A percentile compares a stretch with the other conserved stretches of the same genome.
phyloP scores from a whole-genome alignment of 805 yeast species.

The Nakazawaea anatomiae region DNA sequence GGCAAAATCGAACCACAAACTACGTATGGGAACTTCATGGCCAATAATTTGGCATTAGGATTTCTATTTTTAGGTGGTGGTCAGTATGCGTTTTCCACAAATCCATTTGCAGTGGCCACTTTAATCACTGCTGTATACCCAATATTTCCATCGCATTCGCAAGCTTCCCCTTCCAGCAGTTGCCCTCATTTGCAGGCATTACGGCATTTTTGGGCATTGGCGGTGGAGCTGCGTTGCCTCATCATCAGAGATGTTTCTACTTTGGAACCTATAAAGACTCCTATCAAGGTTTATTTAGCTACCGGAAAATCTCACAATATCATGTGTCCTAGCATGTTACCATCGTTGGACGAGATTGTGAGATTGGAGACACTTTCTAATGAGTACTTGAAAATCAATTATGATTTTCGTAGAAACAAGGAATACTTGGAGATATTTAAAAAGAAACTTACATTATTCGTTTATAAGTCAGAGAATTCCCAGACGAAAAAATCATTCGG shows the following conservation, averaged over 20 bases:
- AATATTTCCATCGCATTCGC: slow-evolving; percentile 44
- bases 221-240: slow-evolving; percentile 78
- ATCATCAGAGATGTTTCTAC: slow-evolving; percentile 65
- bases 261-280: slow-evolving; percentile 45
- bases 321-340: slow-evolving; percentile 64
- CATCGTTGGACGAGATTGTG: slow-evolving; percentile 45
- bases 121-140: slow-evolving; percentile 78
- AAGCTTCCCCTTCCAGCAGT: slow-evolving; percentile 21
- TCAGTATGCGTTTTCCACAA: slow-evolving; percentile 66
- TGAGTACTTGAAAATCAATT: slow-evolving; percentile 49
- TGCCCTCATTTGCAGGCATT: slow-evolving; percentile 77
- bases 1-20: slow-evolving; percentile 39
- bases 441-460: slow-evolving; percentile 41
- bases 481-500: slow-evolving; percentile 14
- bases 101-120: slow-evolving; percentile 60
- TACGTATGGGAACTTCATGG: slow-evolving; percentile 69
- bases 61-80: slow-evolving; percentile 89
- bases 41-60: slow-evolving; percentile 78
- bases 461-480: slow-evolving; percentile 37
- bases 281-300: slow-evolving; percentile 27
- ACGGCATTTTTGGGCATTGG: slow-evolving; percentile 85
- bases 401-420: slow-evolving; percentile 35
- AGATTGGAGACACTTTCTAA: slow-evolving; percentile 40
- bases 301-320: slow-evolving; percentile 30
- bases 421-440: slow-evolving; percentile 36